Evolutionary conservation across 208 protist species (phyloP), one percentile per base, ranked within the genome.

Genomic region (Trypanosomatidae sp.): DNA sequence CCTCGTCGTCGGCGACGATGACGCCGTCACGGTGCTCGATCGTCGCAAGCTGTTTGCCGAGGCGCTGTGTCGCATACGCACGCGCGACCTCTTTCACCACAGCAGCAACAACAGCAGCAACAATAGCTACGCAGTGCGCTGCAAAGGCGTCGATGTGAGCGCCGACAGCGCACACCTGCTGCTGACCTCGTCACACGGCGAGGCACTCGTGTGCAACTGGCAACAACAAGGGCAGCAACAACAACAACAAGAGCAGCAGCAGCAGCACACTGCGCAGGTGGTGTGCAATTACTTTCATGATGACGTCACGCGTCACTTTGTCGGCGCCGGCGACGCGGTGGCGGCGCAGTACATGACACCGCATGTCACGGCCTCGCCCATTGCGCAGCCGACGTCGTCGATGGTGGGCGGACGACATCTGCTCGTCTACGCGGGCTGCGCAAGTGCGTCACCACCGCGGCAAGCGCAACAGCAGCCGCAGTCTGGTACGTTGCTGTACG

Each of bases 351-450:
- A 74, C 48, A 35, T 80, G 3, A 59, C 60, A 20, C 78, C 83
- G 1, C 44, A 61, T 37, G n/a, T 62, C 7, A 2, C 41, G 0
- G 11, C 7, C 11, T 87, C 78, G 0, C 30, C 48, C 1, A 56
- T 92, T 22, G 68, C 67, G 41, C 77, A 86, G 62, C 54, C 56
- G 15, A 75, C 71, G 3, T 71, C 68, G 5, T 66, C 60, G 33
- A 76, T 83, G 67, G 58, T 47, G 20, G 66, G 60, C 3, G 77
- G 77, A 3, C 49, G 77, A 8, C 76, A 87, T 49, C 66, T 91
- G n/a, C 56, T 87, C 13, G 65, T 91, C 11, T 91, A 87, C 55
- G 8, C n/a, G 6, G 25, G 46, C n/a, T n/a, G n/a, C n/a, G n/a
- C n/a, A n/a, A n/a, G n/a, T n/a, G 13, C 30, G 26, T 20, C 10